These are phyloP conservation scores for Lathyrus aphaca DNA, from an alignment of 306 rosid species.

Conservation along the genomic window DNA sequence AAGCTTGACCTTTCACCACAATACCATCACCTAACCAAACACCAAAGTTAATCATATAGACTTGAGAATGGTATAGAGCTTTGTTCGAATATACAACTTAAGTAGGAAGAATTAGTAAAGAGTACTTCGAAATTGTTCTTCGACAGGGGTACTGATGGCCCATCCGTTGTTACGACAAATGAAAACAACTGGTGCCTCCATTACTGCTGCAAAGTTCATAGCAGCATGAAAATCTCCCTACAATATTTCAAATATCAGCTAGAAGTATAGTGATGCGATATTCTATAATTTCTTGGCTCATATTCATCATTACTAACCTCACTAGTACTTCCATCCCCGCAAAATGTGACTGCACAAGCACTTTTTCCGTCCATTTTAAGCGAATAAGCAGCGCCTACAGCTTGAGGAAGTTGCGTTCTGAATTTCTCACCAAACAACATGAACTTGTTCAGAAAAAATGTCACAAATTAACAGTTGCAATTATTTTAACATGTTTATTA, in stretches of 20 bases:
- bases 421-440: constrained; percentile 36
- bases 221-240: constrained; percentile 74
- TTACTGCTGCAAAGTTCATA: constrained; percentile 65
- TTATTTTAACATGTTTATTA: not conserved
- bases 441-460: constrained; percentile 27
- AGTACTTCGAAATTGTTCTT: constrained; percentile 68
- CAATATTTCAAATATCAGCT: constrained; percentile 33
- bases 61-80: not conserved
- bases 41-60: constrained; percentile 12
- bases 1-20: constrained; percentile 72
- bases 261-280: not conserved
- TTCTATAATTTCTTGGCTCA: constrained; percentile 10
- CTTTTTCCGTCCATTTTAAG: constrained; percentile 65
- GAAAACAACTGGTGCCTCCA: constrained; percentile 60
- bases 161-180: constrained; percentile 65
- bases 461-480: constrained; percentile 17
- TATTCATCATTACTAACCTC: constrained; percentile 51
- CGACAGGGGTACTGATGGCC: constrained; percentile 64
- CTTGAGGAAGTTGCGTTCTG: constrained; percentile 82
- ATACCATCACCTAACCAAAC: constrained; percentile 70
- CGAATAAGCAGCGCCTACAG: constrained; percentile 74
- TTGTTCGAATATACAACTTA: not conserved
- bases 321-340: constrained; percentile 70
- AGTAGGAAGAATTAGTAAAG: not conserved
- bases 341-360: constrained; percentile 64